phyloP scores from a whole-genome alignment of 306 rosid genomes.

The Benincasa hispida region DNA sequence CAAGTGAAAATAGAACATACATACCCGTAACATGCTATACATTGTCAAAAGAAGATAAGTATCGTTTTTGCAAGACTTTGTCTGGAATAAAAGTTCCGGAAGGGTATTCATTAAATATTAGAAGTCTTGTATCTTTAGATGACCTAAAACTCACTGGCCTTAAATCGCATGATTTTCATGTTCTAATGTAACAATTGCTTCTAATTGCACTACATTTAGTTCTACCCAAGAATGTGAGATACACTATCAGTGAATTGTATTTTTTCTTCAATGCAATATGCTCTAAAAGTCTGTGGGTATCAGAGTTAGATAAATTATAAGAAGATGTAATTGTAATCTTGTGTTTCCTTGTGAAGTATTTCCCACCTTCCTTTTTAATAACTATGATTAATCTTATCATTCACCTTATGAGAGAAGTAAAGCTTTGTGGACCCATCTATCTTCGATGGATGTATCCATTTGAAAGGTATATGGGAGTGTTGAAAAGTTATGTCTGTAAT shows the following conservation, averaged over 20 bases:
- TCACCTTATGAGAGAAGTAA: too few species aligned
- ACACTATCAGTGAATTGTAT: too few species aligned
- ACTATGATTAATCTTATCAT: too few species aligned
- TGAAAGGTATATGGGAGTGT: background rate
- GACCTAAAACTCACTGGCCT: background rate
- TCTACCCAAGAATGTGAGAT: too few species aligned
- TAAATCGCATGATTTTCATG: background rate
- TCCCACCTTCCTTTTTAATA: background rate
- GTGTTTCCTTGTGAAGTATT: background rate
- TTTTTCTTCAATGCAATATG: too few species aligned
- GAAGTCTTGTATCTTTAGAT: background rate
- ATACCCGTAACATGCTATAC: too few species aligned
- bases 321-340: background rate
- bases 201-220: background rate
- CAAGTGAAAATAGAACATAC: background rate
- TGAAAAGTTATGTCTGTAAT: background rate
- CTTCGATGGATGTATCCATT: too few species aligned
- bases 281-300: too few species aligned
- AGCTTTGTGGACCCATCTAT: too few species aligned
- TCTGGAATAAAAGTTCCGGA: background rate
- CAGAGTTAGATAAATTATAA: background rate
- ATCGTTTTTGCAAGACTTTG: too few species aligned
- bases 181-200: background rate
- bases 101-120: too few species aligned
- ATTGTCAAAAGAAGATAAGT: background rate